phyloP scores from a whole-genome alignment of 2,329 filamentous ascomycete species.

The Verticillium dahliae region DNA sequence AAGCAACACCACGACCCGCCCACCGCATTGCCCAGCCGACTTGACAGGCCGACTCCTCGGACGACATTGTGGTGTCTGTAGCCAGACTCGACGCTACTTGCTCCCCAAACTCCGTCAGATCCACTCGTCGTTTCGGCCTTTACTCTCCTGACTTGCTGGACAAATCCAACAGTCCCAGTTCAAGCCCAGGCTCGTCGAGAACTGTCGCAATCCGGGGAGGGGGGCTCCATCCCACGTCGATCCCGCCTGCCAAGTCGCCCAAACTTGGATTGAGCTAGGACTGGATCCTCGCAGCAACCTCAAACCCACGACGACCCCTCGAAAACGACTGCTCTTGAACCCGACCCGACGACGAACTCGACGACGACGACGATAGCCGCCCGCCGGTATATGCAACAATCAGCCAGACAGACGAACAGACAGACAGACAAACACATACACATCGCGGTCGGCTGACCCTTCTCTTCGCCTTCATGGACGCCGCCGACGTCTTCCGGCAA shows the following conservation, averaged over 20 bases:
- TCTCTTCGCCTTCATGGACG: constrained; percentile 41
- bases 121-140: background rate
- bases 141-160: background rate
- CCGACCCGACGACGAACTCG: background rate
- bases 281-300: background rate
- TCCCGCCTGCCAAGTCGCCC: background rate
- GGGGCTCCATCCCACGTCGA: background rate
- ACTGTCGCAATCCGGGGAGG: background rate
- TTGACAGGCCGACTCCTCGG: background rate
- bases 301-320: background rate
- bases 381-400: too few relatives aligned
- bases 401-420: background rate
- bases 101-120: background rate
- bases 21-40: background rate
- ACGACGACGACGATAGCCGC: too few relatives aligned
- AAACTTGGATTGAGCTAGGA: background rate
- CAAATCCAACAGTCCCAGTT: background rate
- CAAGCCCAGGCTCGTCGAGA: background rate
- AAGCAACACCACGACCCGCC: background rate
- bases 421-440: background rate
- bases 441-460: background rate
- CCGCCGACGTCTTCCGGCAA: constrained; percentile 52
- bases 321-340: background rate
- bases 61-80: background rate
- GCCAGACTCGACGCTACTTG: background rate